Evolutionary conservation across 2,329 filamentous ascomycete genomes (phyloP), one percentile per base, ranked within the genome.

Genomic region (Claviceps capensis): DNA sequence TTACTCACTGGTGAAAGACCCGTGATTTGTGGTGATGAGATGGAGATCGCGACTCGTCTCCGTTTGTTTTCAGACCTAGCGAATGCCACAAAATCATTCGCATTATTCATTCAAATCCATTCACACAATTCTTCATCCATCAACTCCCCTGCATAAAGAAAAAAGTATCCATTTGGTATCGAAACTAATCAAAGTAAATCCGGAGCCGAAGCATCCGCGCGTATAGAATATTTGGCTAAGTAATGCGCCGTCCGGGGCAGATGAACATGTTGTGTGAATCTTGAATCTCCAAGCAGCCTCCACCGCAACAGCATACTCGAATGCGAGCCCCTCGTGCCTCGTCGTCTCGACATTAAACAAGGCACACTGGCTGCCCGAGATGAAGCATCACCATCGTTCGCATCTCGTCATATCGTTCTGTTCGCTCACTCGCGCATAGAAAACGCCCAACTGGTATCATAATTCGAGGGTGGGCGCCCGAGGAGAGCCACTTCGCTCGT

Each of bases 111-210:
- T 34, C 30, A 34, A 34, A 34, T 34, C 9, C 9, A 30, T 34
- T 34, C 30, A 34, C 30, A 34, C 22, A 34, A 11, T 11, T 11
- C 9, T 34, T 34, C 30, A 34, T 4, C 9, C 30, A 11, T 34
- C 30, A 34, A 11, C 3, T 11, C 30, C 38, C 19, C 19, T 43
- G 41, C 19, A 14, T 13, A 7, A 23, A 30, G 19, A 26, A 16
- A 5, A 45, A 44, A 40, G 44, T 52, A 53, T 47, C 50, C 49
- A 54, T 57, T 57, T 60, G 55, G 54, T 59, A 62, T 60, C 55
- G 54, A 59, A 61, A 54, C 57, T 59, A 59, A 51, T 30, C 57
- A 57, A 57, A 46, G 53, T 58, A 56, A 56, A 55, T 59, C 55
- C 50, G 53, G 54, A 59, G 49, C 17, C 52, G 43, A 36, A 36